A percentile compares a stretch with the other conserved stretches of the same genome.
Conservation (phyloP, 208 protist species). For the Trypanosoma theileri region DNA sequence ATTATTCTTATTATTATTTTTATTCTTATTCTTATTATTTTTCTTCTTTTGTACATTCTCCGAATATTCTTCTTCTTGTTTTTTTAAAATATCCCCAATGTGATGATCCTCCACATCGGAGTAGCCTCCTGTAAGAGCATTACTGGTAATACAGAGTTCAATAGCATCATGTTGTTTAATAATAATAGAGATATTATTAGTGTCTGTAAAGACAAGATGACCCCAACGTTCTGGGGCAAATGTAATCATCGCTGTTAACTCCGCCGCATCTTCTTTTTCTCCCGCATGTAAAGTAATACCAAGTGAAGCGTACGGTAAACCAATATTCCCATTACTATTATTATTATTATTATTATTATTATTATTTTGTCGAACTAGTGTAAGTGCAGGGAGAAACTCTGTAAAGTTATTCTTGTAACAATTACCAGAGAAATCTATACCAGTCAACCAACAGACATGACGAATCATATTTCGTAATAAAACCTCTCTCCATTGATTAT, state of each 20-base stretch:
- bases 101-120: slow-evolving; percentile 57
- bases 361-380: neutral
- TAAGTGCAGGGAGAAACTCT: slow-evolving; percentile 47
- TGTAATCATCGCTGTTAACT: slow-evolving; percentile 64
- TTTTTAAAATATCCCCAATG: slow-evolving; percentile 36
- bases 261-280: slow-evolving; percentile 70
- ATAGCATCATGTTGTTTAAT: slow-evolving; percentile 50
- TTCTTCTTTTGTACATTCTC: neutral
- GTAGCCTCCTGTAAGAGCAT: slow-evolving; percentile 70
- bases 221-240: slow-evolving; percentile 74
- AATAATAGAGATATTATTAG: slow-evolving; percentile 31
- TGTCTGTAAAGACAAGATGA: slow-evolving; percentile 78
- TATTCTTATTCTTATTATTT: neutral
- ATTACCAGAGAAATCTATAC: slow-evolving; percentile 88
- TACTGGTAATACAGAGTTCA: slow-evolving; percentile 88
- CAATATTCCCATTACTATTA: neutral
- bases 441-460: slow-evolving; percentile 71
- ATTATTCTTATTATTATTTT: neutral
- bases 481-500: neutral
- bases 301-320: slow-evolving; percentile 23
- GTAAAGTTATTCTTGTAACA: slow-evolving; percentile 72
- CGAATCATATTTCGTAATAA: slow-evolving; percentile 26
- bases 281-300: slow-evolving; percentile 76
- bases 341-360: neutral
- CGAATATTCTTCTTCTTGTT: slow-evolving; percentile 3